Percentiles rank a stretch among this genome's conserved stretches.
phyloP scores from a whole-genome alignment of 2,329 filamentous ascomycete genomes.

The Xylariaceae sp. region DNA sequence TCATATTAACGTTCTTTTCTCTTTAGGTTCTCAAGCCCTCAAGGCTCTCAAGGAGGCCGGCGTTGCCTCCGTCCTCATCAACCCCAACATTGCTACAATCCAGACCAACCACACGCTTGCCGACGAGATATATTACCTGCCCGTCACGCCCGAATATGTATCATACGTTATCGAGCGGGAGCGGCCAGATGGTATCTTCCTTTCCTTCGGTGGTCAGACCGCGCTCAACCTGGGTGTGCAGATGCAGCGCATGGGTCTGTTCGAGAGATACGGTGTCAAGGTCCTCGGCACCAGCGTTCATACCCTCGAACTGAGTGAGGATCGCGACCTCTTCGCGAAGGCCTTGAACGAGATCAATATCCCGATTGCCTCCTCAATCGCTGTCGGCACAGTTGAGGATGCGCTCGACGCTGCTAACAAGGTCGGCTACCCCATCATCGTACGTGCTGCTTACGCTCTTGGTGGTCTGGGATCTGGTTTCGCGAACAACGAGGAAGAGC shows the following conservation, averaged over 20 bases:
- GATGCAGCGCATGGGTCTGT: constrained; percentile 93
- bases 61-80: constrained; percentile 86
- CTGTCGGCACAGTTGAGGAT: constrained; percentile 85
- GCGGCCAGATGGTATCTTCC: constrained; percentile 91
- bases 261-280: constrained; percentile 91
- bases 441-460: constrained; percentile 92
- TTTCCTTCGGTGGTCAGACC: constrained; percentile 96
- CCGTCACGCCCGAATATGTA: constrained; percentile 96
- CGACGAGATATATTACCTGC: constrained; percentile 97
- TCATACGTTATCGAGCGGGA: constrained; percentile 96
- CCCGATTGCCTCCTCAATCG: constrained; percentile 93
- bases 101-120: constrained; percentile 95
- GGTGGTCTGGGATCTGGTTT: constrained; percentile 96
- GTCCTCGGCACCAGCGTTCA: constrained; percentile 93
- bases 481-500: constrained; percentile 87
- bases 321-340: constrained; percentile 92
- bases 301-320: constrained; percentile 90
- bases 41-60: constrained; percentile 96
- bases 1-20: constrained; percentile 20
- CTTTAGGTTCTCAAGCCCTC: constrained; percentile 80
- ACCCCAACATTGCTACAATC: constrained; percentile 97
- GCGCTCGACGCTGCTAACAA: constrained; percentile 79
- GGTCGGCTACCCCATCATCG: constrained; percentile 95
- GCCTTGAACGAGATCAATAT: constrained; percentile 96
- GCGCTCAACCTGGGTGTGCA: constrained; percentile 93